Base-by-base conservation (phyloP, 2,329 filamentous ascomycete species). In the Sordariomycetes sp. region DNA sequence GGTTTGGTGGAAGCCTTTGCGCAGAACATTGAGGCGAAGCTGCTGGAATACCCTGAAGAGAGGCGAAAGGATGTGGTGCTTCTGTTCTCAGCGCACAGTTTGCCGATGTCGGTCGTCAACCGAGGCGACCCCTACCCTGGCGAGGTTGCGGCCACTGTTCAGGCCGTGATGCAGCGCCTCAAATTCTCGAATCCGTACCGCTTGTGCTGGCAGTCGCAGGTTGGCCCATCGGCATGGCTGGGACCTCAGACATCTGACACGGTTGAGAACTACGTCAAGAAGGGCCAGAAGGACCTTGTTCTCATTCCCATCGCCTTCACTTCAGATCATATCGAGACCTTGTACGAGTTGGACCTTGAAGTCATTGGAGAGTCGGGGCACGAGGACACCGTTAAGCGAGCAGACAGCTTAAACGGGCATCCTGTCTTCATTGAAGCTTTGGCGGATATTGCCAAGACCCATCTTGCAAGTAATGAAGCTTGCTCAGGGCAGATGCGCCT, bases 101-200 rank as follows among this genome's bases (percentile, higher is more conserved):
- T 98, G 46, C 92, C 92, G 24, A 98, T 98, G 92, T 83, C 81
- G 35, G 92, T 98, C 8, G 88, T 98, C 35, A 98, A 98, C 63
- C 19, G 41, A 82, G 82, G 92, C 40, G 92, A 98, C 50, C 84
- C 92, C 1, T 98, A 98, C 55, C 90, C 92, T 2, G 82, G 86
- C 21, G 92, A 98, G 58, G 92, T 98, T 6, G 90, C 86, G 6
- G 92, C 92, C 8, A 98, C 92, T 0, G 92, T 96, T 8, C 81
- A 94, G 53, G 88, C 90, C 3, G 90, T 98, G n/a, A 95, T 95
- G 83, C 76, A 93, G 54, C 74, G 86, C 32, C 70, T 98, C 11
- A 81, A 80, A 21, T 87, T 92, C 59, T 81, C 77, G 40, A 92
- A 98, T 61, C 86, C 84, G 6, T 96, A 95, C 61, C 80, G 92